Base-by-base conservation (phyloP, 371 early-diverging fungal genomes). In the Entomophthora muscae region DNA sequence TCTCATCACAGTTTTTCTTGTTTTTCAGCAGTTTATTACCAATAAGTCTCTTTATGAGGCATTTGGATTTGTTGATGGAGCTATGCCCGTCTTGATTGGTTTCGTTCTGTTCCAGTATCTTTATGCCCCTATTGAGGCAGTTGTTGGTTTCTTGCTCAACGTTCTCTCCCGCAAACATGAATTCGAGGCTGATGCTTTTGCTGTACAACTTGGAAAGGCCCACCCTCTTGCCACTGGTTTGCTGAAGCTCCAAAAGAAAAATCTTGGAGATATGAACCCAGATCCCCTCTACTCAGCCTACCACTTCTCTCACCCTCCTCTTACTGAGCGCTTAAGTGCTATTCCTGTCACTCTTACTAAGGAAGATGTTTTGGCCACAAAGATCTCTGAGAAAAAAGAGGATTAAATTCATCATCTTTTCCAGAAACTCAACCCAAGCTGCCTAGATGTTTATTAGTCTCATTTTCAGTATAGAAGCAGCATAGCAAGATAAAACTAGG, bases 151-250 rank as follows among this genome's bases (percentile, higher is more conserved):
- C 70, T 66, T 84, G 55, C 76, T 77, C 69, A 95, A 95, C 69
- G 75, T 86, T 3, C 72, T 91, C 64, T 88, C 90, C 28, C 83
- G 99, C 56, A 76, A 78, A 65, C 81, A 90, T 66, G 99, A 99
- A 72, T 93, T 90, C 68, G 85, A 98, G 74, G 98, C 99, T 1
- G 99, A 99, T 70, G 83, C 80, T 3, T 99, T 83, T 77, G 94
- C 96, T 3, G 79, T 86, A 66, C 82, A 85, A 54, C 79, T 93
- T n/a, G 93, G 94, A 0, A 90, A 87, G 71, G 88, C 86, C 21
- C 73, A 78, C 32, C 73, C 81, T 7, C 74, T 99, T 52, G 81
- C 81, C 27, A 79, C 80, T 55, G 93, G 85, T 3, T 75, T 99
- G 65, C 86, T 94, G 67, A 96, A 95, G 71, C 70, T 99, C 28